Percentiles rank a stretch among this genome's conserved stretches.
These are phyloP conservation scores for Epipyxis sp. DNA, from an alignment of 108 stramenopile genomes.

Conservation along the genomic window DNA sequence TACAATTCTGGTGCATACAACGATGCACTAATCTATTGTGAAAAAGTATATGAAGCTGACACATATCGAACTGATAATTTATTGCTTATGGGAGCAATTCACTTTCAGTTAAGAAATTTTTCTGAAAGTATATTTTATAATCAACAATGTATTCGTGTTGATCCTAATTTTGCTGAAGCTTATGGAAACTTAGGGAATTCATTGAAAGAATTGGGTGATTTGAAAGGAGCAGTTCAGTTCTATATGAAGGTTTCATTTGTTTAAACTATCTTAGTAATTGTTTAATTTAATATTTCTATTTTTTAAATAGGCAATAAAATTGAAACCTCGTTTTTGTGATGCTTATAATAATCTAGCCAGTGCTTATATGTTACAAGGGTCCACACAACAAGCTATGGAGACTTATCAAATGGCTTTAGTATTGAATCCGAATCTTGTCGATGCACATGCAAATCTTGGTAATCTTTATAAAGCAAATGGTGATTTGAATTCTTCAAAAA, in stretches of 20 bases:
- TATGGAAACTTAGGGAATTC: conserved; percentile 63
- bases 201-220: conserved; percentile 62
- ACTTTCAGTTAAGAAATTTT: conserved; percentile 62
- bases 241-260: conserved; percentile 33
- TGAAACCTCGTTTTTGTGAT: conserved; percentile 62
- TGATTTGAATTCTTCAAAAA: conserved; percentile 51
- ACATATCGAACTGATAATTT: conserved; percentile 56
- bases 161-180: conserved; percentile 61
- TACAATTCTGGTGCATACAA: neutral
- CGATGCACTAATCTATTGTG: conserved; percentile 10
- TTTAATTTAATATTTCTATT: neutral
- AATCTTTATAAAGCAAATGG: conserved; percentile 62
- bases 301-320: conserved; percentile 55
- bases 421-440: conserved; percentile 55
- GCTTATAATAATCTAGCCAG: conserved; percentile 68
- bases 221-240: conserved; percentile 56
- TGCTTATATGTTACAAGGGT: conserved; percentile 62
- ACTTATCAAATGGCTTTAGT: conserved; percentile 62
- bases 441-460: conserved; percentile 63
- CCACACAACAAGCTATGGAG: conserved; percentile 53
- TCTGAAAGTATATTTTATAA: conserved; percentile 61
- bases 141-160: conserved; percentile 53
- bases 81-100: conserved; percentile 60
- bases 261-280: neutral
- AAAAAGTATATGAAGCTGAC: conserved; percentile 51